Evolutionary conservation across 2,329 filamentous ascomycete genomes (phyloP).

Genomic region (Colletotrichum truncatum): DNA sequence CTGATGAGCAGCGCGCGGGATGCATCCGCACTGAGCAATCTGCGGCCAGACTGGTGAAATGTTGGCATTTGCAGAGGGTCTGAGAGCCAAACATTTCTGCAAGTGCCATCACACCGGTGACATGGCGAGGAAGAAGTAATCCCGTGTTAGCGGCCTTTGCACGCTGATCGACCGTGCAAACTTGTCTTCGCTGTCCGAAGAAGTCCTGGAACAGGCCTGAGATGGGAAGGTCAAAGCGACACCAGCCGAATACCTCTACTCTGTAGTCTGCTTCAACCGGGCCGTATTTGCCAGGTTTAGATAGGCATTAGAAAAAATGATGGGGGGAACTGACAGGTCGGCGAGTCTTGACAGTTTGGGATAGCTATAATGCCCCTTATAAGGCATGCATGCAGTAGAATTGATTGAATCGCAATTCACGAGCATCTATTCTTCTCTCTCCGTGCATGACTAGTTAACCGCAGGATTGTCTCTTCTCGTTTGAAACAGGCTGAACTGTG

Average conservation of each 20-base stretch:
- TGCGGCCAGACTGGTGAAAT: neutral
- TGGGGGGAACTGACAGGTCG: neutral
- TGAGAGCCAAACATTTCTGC: neutral
- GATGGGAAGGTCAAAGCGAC: neutral
- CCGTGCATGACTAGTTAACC: neutral
- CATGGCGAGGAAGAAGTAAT: neutral
- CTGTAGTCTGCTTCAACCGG: too few species aligned
- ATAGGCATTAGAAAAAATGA: neutral
- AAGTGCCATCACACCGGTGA: neutral
- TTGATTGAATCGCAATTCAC: neutral
- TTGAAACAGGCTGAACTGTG: constrained; percentile 14
- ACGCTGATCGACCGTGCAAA: neutral
- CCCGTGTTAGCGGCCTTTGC: neutral
- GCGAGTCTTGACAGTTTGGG: neutral
- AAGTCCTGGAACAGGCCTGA: neutral
- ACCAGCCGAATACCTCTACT: neutral
- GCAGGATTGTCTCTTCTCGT: neutral
- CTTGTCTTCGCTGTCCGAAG: neutral
- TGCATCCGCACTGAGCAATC: neutral
- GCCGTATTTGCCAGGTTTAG: too few species aligned
- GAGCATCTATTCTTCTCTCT: neutral
- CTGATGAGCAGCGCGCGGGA: neutral
- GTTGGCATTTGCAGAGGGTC: neutral
- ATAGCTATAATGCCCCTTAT: neutral
- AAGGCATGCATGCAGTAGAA: too few species aligned